Evolutionary conservation across 176 grass and related monocot genomes (phyloP).

Genomic region (Aegilops umbellulata): DNA sequence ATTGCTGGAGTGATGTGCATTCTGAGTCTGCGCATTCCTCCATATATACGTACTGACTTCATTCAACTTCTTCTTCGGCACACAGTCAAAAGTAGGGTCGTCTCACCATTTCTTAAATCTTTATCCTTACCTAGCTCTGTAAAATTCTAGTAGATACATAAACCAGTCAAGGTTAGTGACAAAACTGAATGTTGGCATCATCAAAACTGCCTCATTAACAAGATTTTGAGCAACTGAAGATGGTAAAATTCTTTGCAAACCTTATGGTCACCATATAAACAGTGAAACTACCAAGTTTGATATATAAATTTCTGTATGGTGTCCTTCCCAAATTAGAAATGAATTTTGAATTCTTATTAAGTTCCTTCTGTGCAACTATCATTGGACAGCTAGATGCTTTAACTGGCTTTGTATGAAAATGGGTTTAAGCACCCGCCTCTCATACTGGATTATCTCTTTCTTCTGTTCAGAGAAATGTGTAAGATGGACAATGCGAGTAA

Average conservation of each 20-base stretch:
- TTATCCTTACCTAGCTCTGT: not conserved
- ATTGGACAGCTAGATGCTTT: not conserved
- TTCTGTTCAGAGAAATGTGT: conserved; percentile 65
- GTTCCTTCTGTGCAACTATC: conserved; percentile 7
- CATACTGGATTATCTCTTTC: not conserved
- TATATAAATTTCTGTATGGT: not conserved
- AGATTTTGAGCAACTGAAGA: not conserved
- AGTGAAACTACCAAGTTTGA: not conserved
- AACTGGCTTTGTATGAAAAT: conserved; percentile 15
- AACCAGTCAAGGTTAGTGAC: not conserved
- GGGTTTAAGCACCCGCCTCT: not conserved
- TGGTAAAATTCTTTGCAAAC: not conserved
- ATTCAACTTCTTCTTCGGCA: conserved; percentile 70
- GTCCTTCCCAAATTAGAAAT: conserved; percentile 4
- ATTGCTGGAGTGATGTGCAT: conserved; percentile 67
- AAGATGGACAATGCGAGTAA: conserved; percentile 83
- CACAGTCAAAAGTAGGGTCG: conserved; percentile 70
- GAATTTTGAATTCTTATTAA: not conserved
- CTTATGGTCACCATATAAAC: not conserved
- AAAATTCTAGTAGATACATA: not conserved
- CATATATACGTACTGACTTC: conserved; percentile 84
- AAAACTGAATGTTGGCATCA: not conserved
- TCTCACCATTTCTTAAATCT: conserved; percentile 4
- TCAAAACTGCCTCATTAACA: not conserved
- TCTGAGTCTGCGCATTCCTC: conserved; percentile 73